Conservation (phyloP, 1,139 yeast genomes). For the Scheffersomyces quercinus region DNA sequence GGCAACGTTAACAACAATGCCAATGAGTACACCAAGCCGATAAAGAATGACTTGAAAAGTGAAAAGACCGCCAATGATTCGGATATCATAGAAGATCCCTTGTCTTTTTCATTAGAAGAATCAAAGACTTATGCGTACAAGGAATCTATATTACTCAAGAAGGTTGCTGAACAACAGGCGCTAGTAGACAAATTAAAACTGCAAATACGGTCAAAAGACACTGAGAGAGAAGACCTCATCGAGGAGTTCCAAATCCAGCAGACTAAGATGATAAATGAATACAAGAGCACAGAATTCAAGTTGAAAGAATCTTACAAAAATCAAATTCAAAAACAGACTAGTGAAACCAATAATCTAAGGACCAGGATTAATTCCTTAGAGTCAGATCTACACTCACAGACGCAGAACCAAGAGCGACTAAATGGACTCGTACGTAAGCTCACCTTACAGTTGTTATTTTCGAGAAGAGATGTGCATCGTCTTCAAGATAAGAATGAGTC, state of each 20-base stretch:
- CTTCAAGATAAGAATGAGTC: conserved; percentile 8
- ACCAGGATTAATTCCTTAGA: background rate
- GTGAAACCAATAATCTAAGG: background rate
- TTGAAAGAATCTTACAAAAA: conserved; percentile 3
- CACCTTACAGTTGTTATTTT: conserved; percentile 8
- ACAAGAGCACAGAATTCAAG: conserved; percentile 3
- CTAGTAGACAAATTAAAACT: conserved; percentile 4
- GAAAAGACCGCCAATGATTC: background rate
- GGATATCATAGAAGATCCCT: background rate
- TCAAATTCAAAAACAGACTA: background rate
- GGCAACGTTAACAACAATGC: background rate
- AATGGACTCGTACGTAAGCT: conserved; percentile 6
- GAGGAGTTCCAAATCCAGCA: conserved; percentile 15
- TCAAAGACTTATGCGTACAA: background rate
- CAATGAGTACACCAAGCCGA: background rate
- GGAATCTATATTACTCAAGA: conserved; percentile 1
- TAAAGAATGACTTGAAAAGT: background rate
- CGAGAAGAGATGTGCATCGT: conserved; percentile 9
- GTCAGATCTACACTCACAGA: background rate
- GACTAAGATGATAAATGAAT: conserved; percentile 7
- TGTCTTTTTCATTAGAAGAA: too few relatives aligned
- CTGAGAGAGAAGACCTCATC: conserved; percentile 11
- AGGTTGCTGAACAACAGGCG: conserved; percentile 5
- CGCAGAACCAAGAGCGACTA: conserved; percentile 1
- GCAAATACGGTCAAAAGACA: conserved; percentile 8